These are phyloP conservation scores for Epithele typhae DNA, from an alignment of 768 basidiomycete species.

Conservation along the genomic window DNA sequence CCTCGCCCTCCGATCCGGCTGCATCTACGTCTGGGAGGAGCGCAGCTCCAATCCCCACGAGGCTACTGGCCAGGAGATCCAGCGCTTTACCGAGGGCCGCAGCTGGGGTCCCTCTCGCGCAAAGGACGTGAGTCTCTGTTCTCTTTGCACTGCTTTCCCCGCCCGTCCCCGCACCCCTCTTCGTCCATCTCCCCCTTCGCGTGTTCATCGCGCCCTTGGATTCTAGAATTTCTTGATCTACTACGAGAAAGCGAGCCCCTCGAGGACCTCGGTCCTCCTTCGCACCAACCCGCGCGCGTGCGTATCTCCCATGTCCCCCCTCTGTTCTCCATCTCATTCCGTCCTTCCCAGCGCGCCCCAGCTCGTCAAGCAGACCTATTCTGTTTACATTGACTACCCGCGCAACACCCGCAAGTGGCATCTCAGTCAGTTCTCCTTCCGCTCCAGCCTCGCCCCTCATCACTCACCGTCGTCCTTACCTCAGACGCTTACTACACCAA, in stretches of 20 bases:
- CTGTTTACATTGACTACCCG: slow-evolving; percentile 30
- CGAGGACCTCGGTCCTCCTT: slow-evolving; percentile 19
- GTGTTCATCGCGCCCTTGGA: not conserved
- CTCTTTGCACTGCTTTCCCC: too few species aligned
- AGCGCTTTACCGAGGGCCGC: slow-evolving; percentile 34
- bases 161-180: not conserved
- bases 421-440: slow-evolving; percentile 26
- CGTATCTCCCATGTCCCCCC: not conserved
- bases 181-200: slow-evolving; percentile 1
- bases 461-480: too few species aligned
- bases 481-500: slow-evolving; percentile 76
- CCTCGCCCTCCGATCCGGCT: slow-evolving; percentile 28
- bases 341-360: slow-evolving; percentile 19
- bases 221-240: slow-evolving; percentile 35
- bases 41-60: slow-evolving; percentile 30
- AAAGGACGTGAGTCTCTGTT: slow-evolving; percentile 24
- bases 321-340: not conserved
- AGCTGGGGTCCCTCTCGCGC: slow-evolving; percentile 36
- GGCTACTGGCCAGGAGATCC: slow-evolving; percentile 31
- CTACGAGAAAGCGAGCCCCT: slow-evolving; percentile 32
- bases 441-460: too few species aligned
- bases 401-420: slow-evolving; percentile 32
- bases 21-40: slow-evolving; percentile 38
- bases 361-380: slow-evolving; percentile 37
- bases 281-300: slow-evolving; percentile 22